Evolutionary conservation across 768 basidiomycete genomes (phyloP), one percentile per base, ranked within the genome.

Genomic region (Obba rivulosa): DNA sequence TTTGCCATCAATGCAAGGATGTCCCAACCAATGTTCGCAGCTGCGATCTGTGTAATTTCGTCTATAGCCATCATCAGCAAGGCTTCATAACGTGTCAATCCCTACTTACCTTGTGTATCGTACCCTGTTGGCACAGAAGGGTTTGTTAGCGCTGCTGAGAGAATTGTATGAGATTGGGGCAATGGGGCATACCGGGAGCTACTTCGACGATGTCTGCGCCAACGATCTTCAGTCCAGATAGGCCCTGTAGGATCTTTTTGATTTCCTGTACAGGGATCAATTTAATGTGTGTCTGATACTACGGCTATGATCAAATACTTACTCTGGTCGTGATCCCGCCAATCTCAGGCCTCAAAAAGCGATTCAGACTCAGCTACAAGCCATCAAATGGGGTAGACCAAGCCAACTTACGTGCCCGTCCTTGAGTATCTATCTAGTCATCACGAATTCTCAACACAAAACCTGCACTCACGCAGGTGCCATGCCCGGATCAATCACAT

Each of bases 181-280:
- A 24, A 31, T 31, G 9, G 28, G 43, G 36, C 55, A 38, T 42
- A 59, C 56, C 64, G 43, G 45, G 46, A 1, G 57, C 54, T 43
- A 55, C 53, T 41, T 66, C 63, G 11, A 66, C 62, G 28, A 63
- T 60, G 51, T 69, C 67, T 7, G 64, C 66, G 31, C 67, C 68
- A 22, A 69, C 65, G 43, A 68, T 62, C 55, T 68, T 68, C 42
- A 69, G 63, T 40, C 62, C 67, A 1, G 60, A 49, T 7, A 68
- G 55, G 13, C 66, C 66, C 38, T 65, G 61, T 11, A 69, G 58
- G 48, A 69, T 69, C 50, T 66, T 64, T 57, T 66, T 66, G 46
- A 69, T 61, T 45, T 68, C 64, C 59, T 58, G 41, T 39, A 8
- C 8, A 16, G 24, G 22, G 20, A 17, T 16, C 17, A 41, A 18